These are phyloP conservation scores for Trichoderma simmonsii DNA, from an alignment of 2,329 filamentous ascomycete species.

Conservation along the genomic window DNA sequence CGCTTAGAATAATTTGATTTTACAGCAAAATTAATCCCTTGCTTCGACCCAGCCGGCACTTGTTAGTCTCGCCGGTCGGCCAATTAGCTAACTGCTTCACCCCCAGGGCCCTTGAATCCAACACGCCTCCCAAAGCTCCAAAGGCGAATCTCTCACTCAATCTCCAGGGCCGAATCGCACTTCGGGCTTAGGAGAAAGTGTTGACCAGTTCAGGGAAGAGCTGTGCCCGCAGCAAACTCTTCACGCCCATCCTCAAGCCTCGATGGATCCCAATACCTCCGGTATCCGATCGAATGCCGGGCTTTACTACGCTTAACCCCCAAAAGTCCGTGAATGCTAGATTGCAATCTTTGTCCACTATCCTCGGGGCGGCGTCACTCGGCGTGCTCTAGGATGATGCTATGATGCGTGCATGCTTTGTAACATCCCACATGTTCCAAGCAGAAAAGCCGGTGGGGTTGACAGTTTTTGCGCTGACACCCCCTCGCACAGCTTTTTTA, in stretches of 20 bases:
- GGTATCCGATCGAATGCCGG: background rate
- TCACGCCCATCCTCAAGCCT: background rate
- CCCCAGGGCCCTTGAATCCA: background rate
- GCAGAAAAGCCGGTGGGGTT: background rate
- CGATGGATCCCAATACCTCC: background rate
- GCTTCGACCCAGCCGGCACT: background rate
- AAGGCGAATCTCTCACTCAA: background rate
- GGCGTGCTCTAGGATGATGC: background rate
- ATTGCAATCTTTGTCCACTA: background rate
- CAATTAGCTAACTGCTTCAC: background rate
- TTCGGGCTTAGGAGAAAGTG: background rate
- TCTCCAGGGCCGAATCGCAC: background rate
- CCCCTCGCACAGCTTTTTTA: background rate
- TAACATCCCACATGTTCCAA: background rate
- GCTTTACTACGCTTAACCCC: conserved; percentile 11
- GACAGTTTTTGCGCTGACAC: background rate
- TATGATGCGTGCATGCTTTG: background rate
- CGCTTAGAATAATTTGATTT: background rate
- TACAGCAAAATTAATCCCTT: background rate
- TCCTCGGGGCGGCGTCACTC: background rate
- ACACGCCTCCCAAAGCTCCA: background rate
- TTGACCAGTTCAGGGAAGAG: background rate
- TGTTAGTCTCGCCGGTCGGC: background rate
- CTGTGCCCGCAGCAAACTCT: background rate
- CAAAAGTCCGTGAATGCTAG: conserved; percentile 2